A percentile compares a stretch with the other conserved stretches of the same genome.
Evolutionary conservation across 2,329 filamentous ascomycete genomes (phyloP).

Genomic region (Capronia epimyces): DNA sequence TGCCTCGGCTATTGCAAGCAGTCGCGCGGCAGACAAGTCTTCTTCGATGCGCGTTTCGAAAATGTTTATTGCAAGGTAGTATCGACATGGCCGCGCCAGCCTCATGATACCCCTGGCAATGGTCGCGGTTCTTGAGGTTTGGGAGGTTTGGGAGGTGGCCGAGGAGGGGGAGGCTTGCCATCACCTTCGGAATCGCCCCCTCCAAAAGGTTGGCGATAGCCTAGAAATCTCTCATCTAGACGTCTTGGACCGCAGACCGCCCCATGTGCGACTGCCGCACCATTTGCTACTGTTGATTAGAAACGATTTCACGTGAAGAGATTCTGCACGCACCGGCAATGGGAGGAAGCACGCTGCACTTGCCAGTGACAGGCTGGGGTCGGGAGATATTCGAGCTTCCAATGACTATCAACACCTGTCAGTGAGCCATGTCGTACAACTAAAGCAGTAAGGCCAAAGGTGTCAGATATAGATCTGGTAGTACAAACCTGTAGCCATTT

Average conservation of each 20-base stretch:
- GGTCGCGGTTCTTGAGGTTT: conserved; percentile 12
- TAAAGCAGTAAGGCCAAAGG: conserved; percentile 1
- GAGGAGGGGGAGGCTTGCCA: conserved; percentile 8
- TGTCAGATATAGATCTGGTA: conserved; percentile 13
- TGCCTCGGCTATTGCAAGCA: too few relatives aligned
- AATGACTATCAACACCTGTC: conserved; percentile 7
- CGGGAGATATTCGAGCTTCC: not conserved
- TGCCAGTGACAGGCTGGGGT: not conserved
- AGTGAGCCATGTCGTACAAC: conserved; percentile 9
- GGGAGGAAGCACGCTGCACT: not conserved
- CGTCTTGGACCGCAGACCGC: too few relatives aligned
- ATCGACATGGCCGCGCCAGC: not conserved
- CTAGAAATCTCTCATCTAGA: not conserved
- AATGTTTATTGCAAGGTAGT: too few relatives aligned
- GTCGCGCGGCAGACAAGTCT: too few relatives aligned
- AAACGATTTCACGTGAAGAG: not conserved
- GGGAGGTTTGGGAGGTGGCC: conserved; percentile 13
- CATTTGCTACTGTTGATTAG: not conserved
- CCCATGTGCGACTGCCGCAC: not conserved
- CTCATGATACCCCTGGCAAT: conserved; percentile 15
- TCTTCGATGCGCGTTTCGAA: too few relatives aligned
- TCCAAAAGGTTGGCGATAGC: not conserved
- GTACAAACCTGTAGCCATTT: conserved; percentile 15
- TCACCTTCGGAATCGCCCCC: not conserved
- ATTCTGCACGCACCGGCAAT: not conserved